Evolutionary conservation across 1,139 yeast species (phyloP), one percentile per base, ranked within the genome.

Genomic region (Candida buenavistaensis): DNA sequence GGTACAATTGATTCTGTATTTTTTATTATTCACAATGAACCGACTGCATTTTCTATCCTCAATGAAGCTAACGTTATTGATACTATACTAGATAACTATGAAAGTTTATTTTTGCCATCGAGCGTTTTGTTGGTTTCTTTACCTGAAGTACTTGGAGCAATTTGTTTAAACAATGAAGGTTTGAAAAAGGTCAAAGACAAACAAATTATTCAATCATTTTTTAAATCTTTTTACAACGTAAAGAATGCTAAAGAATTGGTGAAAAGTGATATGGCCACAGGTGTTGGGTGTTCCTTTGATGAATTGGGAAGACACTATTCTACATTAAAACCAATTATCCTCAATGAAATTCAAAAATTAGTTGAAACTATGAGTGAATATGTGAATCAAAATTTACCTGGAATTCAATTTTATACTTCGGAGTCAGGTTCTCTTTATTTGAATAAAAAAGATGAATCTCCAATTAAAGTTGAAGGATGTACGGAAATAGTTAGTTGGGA

Each of bases 241-340:
- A 64, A 65, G 4, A 65, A 68, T 43, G 80, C 89, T 6, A 74
- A 72, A 43, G 65, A 59, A 27, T 46, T 67, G 37, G 55, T 62
- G 6, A 52, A 54, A 19, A 45, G 62, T 1, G 86, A 80, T 43
- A 69, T 66, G 48, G 68, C 75, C 10, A 68, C 68, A 14, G 70
- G 62, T 37, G 55, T 87, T 19, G 96, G 96, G 1, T 66, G 76
- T 23, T 73, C 85, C 0, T 71, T 89, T 48, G 96, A 90, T 52
- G 95, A 87, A 46, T 63, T 90, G 33, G 82, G 88, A 6, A 74
- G 96, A 48, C 97, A 90, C 54, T 87, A 87, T 50, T 82, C 95
- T 1, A 75, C 73, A 1, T 66, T 89, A 39, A 80, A 85, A 36
- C 81, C 84, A 0, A 52, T 62, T 0, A 78, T 90, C 23, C 60